Evolutionary conservation across 176 grass and related monocot species (phyloP).

Genomic region (Oropetium thomaeum): DNA sequence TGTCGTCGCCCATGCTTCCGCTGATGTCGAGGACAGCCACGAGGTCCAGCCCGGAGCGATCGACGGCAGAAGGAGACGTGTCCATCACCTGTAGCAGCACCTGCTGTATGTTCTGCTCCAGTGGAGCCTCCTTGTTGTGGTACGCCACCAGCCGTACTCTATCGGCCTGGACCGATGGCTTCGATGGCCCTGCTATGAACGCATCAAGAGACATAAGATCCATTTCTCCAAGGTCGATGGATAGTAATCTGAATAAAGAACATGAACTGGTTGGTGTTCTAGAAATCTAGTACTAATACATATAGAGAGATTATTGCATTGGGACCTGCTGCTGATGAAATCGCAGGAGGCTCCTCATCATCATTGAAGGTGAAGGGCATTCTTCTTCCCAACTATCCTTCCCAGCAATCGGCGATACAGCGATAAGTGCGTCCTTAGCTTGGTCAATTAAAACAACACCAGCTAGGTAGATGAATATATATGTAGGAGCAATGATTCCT

Average conservation of each 20-base stretch:
- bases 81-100: conserved; percentile 38
- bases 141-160: conserved; percentile 9
- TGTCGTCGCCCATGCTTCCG: background rate
- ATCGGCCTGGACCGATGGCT: no score
- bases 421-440: no score
- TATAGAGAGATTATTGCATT: no score
- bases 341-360: background rate
- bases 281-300: no score
- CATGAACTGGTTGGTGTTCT: background rate
- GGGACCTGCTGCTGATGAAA: background rate
- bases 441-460: background rate
- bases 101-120: background rate
- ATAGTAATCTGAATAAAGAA: no score
- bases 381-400: no score
- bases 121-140: background rate
- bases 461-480: background rate
- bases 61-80: background rate
- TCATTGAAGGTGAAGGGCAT: background rate
- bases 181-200: no score
- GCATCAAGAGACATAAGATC: no score
- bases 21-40: conserved; percentile 44
- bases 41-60: conserved; percentile 27
- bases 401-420: background rate
- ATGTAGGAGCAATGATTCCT: background rate
- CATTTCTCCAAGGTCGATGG: no score